A percentile compares a stretch with the other conserved stretches of the same genome.
Conservation (phyloP, 257 asterid genomes). For the Gentiana dahurica region DNA sequence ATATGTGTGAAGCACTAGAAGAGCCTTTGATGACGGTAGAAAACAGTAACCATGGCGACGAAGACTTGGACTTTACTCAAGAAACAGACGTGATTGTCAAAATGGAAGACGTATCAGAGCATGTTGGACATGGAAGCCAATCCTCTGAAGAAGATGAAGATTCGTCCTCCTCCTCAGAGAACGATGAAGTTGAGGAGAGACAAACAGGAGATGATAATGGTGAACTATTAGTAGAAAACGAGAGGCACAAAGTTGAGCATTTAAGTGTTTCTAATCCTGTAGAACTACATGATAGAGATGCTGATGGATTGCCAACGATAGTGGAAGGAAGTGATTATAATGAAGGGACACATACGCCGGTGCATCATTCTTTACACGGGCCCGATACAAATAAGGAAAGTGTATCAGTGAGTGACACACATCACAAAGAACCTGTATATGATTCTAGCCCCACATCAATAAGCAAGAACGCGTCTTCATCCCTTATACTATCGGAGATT, state of each 20-base stretch:
- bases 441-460: slow-evolving; percentile 48
- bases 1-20: slow-evolving; percentile 11
- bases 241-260: slow-evolving; percentile 6
- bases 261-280: slow-evolving; percentile 4
- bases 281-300: slow-evolving; percentile 24
- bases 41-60: slow-evolving; percentile 6
- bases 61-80: slow-evolving; percentile 12
- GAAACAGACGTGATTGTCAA: slow-evolving; percentile 24
- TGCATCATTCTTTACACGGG: slow-evolving; percentile 24
- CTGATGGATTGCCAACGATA: slow-evolving; percentile 23
- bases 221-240: slow-evolving; percentile 12
- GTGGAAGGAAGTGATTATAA: slow-evolving; percentile 20
- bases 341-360: slow-evolving; percentile 23
- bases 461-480: slow-evolving; percentile 27
- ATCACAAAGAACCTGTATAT: slow-evolving; percentile 45
- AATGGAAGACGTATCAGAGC: slow-evolving; percentile 37
- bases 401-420: slow-evolving; percentile 15
- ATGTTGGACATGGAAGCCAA: slow-evolving; percentile 59
- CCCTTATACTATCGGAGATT: slow-evolving; percentile 38
- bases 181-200: slow-evolving; percentile 24
- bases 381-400: slow-evolving; percentile 13
- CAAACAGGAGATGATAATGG: slow-evolving; percentile 15
- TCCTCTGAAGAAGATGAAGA: slow-evolving; percentile 44
- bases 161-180: slow-evolving; percentile 9
- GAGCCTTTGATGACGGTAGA: slow-evolving; percentile 8